These are phyloP conservation scores for Cryptococcus maquisensis DNA, from an alignment of 1,284 basidiomycete genomes.

Conservation along the genomic window DNA sequence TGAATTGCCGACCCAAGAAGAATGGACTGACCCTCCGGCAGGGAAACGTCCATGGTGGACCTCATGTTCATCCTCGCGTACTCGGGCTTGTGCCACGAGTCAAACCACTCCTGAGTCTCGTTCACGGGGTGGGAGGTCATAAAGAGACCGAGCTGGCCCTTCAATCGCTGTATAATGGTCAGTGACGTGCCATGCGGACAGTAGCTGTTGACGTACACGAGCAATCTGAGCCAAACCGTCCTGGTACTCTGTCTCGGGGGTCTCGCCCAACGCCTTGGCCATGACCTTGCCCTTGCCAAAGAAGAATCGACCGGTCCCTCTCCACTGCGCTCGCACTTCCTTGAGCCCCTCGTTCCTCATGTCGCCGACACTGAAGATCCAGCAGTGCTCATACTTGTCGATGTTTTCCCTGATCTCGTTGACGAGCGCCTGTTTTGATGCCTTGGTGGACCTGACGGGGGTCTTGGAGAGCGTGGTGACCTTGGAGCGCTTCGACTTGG, in stretches of 20 bases:
- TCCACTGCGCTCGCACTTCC: slow-evolving; percentile 89
- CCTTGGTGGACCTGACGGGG: slow-evolving; percentile 53
- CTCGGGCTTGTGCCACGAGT: slow-evolving; percentile 80
- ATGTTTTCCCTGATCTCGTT: slow-evolving; percentile 61
- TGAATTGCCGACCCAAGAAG: neutral
- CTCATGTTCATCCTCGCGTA: slow-evolving; percentile 85
- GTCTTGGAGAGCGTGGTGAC: slow-evolving; percentile 59
- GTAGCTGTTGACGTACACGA: slow-evolving; percentile 55
- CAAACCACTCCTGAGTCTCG: slow-evolving; percentile 93
- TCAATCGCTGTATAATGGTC: slow-evolving; percentile 63
- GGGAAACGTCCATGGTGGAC: slow-evolving; percentile 67
- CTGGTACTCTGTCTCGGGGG: slow-evolving; percentile 79
- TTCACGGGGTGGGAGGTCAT: slow-evolving; percentile 83
- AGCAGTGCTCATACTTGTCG: slow-evolving; percentile 89
- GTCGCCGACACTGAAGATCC: slow-evolving; percentile 89
- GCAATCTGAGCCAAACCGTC: slow-evolving; percentile 75
- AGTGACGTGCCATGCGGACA: neutral
- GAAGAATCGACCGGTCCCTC: slow-evolving; percentile 86
- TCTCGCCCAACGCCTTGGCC: slow-evolving; percentile 90
- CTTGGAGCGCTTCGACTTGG: slow-evolving; percentile 80
- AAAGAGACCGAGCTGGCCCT: slow-evolving; percentile 88
- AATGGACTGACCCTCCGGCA: slow-evolving; percentile 58
- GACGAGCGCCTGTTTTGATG: slow-evolving; percentile 78
- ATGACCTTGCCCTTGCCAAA: slow-evolving; percentile 90
- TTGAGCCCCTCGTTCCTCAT: slow-evolving; percentile 94